Evolutionary conservation across 148 eudicot species (phyloP).

Genomic region (Mesembryanthemum crystallinum): DNA sequence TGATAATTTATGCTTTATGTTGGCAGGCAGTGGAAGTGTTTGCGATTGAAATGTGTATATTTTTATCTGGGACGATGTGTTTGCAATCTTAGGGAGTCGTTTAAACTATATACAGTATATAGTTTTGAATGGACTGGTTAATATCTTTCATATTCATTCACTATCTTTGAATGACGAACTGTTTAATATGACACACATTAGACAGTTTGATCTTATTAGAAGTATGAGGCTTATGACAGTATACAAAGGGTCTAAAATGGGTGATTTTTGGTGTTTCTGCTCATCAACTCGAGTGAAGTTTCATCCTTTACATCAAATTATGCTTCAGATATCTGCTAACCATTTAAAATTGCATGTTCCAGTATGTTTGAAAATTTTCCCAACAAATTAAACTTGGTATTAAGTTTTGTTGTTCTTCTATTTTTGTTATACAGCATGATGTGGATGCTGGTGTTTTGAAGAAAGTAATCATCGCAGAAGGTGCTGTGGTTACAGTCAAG

Average conservation of each 20-base stretch:
- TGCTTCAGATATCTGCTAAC: background rate
- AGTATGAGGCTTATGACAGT: no score
- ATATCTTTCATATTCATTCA: background rate
- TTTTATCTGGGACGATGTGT: no score
- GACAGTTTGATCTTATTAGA: background rate
- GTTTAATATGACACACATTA: background rate
- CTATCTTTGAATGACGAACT: background rate
- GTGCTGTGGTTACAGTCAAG: slow-evolving; percentile 85
- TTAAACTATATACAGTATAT: background rate
- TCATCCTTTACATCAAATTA: background rate
- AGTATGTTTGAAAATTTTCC: background rate
- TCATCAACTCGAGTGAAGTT: background rate
- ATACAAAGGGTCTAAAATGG: background rate
- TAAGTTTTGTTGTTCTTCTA: background rate
- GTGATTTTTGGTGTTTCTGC: background rate
- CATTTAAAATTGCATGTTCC: background rate
- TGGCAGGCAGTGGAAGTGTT: background rate
- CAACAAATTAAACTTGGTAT: background rate
- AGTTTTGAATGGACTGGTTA: no score
- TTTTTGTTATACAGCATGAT: slow-evolving; percentile 57
- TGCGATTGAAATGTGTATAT: background rate
- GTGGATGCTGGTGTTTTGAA: slow-evolving; percentile 86
- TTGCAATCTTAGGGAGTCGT: background rate
- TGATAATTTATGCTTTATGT: background rate
- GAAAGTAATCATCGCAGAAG: slow-evolving; percentile 83